phyloP scores from a whole-genome alignment of 1,284 basidiomycete genomes.

The Ganoderma meredithae region DNA sequence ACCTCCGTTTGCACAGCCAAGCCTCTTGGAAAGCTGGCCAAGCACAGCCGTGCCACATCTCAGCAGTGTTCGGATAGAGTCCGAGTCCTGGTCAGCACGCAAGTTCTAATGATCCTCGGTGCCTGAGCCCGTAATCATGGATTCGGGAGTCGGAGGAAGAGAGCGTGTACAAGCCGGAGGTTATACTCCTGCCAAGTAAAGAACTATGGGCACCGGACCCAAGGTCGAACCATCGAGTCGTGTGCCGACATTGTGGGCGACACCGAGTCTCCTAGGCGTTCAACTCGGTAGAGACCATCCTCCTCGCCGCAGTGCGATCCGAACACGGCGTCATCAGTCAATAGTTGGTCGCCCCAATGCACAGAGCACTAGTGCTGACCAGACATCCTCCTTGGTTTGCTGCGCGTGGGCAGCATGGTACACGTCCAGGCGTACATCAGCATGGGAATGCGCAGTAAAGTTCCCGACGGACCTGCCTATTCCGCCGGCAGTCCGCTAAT shows the following conservation, averaged over 20 bases:
- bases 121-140: slow-evolving; percentile 8
- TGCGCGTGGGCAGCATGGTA: neutral
- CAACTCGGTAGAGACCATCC: neutral
- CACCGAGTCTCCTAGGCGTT: neutral
- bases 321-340: neutral
- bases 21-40: neutral
- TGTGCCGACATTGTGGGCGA: neutral
- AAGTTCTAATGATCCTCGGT: neutral
- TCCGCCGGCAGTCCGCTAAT: neutral
- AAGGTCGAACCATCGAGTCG: neutral
- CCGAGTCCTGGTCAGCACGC: neutral
- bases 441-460: slow-evolving; percentile 20
- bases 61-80: neutral
- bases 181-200: slow-evolving; percentile 5
- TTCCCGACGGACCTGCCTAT: neutral
- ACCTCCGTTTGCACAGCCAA: neutral
- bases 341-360: neutral
- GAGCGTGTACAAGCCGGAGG: neutral
- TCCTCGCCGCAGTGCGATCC: neutral
- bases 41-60: neutral
- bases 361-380: neutral
- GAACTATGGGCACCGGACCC: neutral
- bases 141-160: neutral
- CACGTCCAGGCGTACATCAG: neutral
- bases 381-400: neutral